Percentiles rank a stretch among this genome's conserved stretches.
phyloP scores from a whole-genome alignment of 345 rosid species.

The Stellera chamaejasme region DNA sequence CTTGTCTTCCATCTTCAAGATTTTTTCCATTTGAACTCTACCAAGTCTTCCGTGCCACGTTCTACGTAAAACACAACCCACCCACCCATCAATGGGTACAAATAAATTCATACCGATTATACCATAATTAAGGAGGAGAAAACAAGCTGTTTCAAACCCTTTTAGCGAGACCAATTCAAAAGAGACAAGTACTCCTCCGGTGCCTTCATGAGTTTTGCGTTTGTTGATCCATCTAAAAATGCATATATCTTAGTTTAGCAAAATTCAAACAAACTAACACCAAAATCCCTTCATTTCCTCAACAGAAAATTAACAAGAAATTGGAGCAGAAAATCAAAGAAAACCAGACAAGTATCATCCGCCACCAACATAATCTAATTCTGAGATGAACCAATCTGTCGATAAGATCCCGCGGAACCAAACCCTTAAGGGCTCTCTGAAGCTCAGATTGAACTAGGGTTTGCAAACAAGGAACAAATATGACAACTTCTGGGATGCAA shows the following conservation, averaged over 20 bases:
- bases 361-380: no score
- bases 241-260: not conserved
- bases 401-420: slow-evolving; percentile 37
- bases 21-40: slow-evolving; percentile 75
- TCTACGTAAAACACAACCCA: slow-evolving; percentile 24
- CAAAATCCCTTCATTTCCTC: not conserved
- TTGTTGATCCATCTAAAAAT: slow-evolving; percentile 52
- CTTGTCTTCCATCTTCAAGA: slow-evolving; percentile 46
- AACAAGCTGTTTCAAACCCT: slow-evolving; percentile 31
- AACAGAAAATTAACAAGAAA: not conserved
- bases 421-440: slow-evolving; percentile 55
- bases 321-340: no score
- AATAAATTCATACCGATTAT: not conserved
- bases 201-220: slow-evolving; percentile 47
- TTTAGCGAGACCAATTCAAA: slow-evolving; percentile 42
- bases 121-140: not conserved
- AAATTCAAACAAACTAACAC: not conserved
- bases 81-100: slow-evolving; percentile 2
- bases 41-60: slow-evolving; percentile 46
- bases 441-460: slow-evolving; percentile 62
- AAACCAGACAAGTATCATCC: no score
- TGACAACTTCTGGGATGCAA: no score
- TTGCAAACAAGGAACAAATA: no score
- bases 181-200: no score
- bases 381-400: no score